Evolutionary conservation across 169 alveolate genomes (phyloP), one percentile per base, ranked within the genome.

Genomic region (Cryptosporidium bovis): DNA sequence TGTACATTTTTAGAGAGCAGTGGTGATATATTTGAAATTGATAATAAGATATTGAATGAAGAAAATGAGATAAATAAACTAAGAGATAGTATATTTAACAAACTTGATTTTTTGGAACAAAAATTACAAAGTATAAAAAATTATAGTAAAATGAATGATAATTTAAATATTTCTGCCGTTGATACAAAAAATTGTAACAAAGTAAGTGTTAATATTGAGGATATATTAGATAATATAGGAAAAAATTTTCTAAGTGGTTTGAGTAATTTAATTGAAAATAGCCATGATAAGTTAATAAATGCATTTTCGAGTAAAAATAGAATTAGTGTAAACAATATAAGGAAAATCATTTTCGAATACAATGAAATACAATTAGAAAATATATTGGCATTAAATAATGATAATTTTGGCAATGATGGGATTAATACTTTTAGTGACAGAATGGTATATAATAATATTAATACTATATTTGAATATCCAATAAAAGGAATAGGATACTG

Each of bases 401-500:
- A 50, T 66, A 66, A 44, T 53, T 15, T 34, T 56, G 56, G 7
- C 56, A 13, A 34, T 40, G 71, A 71, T 18, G 13, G 55, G 16
- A 65, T 8, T 10, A 29, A 65, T 16, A 36, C 1, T n/a, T 56
- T 29, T 13, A 48, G 34, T 33, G n/a, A 48, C 24, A 58, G n/a
- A 58, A 24, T 40, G 58, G 31, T 56, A 40, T 58, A 31, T 33
- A 66, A 71, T 31, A 31, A 46, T 20, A 20, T 55, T 55, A 40
- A 40, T 40, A 8, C 4, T 6, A 40, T 40, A 8, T 13, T 55
- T 7, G 48, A 62, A 33, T 34, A 44, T 77, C 85, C 85, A 33
- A 44, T 77, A 33, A 77, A 56, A 58, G 85, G 77, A 34, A 77
- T 77, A 12, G 71, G 85, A 27, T 62, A 46, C 29, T 77, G 85